A percentile compares a stretch with the other conserved stretches of the same genome.
phyloP scores from a whole-genome alignment of 768 basidiomycete species.

The Boletus vermiculosoides region DNA sequence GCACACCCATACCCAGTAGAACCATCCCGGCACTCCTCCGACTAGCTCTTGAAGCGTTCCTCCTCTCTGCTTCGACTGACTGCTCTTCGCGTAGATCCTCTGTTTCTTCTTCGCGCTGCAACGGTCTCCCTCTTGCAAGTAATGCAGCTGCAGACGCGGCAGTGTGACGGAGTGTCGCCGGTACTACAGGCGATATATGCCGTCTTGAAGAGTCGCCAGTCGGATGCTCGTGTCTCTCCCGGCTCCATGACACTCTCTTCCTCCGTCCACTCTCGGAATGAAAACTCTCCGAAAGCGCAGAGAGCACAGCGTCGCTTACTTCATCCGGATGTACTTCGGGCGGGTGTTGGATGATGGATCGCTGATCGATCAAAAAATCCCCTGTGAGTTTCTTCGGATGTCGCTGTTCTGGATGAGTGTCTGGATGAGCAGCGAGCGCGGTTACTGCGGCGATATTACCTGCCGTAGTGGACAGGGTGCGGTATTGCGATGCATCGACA shows the following conservation, averaged over 20 bases:
- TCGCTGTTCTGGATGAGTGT: conserved; percentile 41
- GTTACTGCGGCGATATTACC: conserved; percentile 73
- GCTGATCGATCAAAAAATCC: conserved; percentile 21
- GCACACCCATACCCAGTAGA: conserved; percentile 72
- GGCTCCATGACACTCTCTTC: conserved; percentile 69
- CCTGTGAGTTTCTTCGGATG: conserved; percentile 30
- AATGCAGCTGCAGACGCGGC: conserved; percentile 16
- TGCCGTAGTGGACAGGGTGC: conserved; percentile 64
- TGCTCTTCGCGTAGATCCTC: conserved; percentile 23
- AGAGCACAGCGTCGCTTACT: conserved; percentile 50
- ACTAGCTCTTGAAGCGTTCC: conserved; percentile 59
- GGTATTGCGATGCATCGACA: conserved; percentile 62
- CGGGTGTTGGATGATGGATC: conserved; percentile 11
- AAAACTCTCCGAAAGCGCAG: conserved; percentile 69
- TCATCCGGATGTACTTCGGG: conserved; percentile 38
- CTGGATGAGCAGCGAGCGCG: conserved; percentile 63
- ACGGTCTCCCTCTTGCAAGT: conserved; percentile 44
- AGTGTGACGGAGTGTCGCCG: conserved; percentile 33
- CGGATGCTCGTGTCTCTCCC: conserved; percentile 56
- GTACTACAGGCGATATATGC: conserved; percentile 34
- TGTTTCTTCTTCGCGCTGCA: conserved; percentile 38
- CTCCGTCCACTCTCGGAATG: conserved; percentile 66
- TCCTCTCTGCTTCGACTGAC: conserved; percentile 22
- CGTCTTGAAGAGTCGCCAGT: conserved; percentile 43
- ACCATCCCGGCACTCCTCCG: conserved; percentile 75